Evolutionary conservation across 2,329 filamentous ascomycete species (phyloP).

Genomic region (Diaporthe helianthi): DNA sequence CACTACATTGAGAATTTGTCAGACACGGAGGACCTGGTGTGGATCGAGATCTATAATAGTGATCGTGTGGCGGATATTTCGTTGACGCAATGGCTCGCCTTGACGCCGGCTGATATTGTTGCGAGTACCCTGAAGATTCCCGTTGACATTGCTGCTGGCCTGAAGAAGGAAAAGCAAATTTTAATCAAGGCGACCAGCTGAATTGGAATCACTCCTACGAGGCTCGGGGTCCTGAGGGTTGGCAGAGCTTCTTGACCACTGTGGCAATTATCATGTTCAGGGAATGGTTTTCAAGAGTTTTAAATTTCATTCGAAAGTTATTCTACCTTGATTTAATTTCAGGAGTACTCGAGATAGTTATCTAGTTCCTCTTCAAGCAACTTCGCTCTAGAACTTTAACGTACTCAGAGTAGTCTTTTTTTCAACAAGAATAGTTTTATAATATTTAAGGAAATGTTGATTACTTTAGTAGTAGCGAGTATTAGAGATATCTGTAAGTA

Average conservation of each 20-base stretch:
- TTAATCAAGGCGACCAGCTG: conserved; percentile 48
- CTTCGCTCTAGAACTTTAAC: no score
- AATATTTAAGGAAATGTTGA: no score
- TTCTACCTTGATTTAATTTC: no score
- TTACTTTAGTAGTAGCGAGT: no score
- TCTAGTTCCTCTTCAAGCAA: no score
- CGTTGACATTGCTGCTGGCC: conserved; percentile 57
- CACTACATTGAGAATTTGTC: conserved; percentile 76
- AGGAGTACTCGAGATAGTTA: no score
- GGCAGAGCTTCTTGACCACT: background rate
- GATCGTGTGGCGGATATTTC: conserved; percentile 72
- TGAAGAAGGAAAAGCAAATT: conserved; percentile 71
- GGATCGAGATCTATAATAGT: conserved; percentile 74
- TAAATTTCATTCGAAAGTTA: background rate
- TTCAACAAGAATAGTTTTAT: no score
- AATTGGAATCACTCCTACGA: background rate
- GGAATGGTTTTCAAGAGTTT: background rate
- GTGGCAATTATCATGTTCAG: no score
- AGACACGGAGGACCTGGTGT: conserved; percentile 67
- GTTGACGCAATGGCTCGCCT: conserved; percentile 72
- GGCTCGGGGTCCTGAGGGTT: background rate
- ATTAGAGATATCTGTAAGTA: no score
- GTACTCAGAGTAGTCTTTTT: no score
- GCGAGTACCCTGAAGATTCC: conserved; percentile 66
- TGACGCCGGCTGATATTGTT: conserved; percentile 69